Evolutionary conservation across 1,284 basidiomycete genomes (phyloP).

Genomic region (Coriolopsis trogii): DNA sequence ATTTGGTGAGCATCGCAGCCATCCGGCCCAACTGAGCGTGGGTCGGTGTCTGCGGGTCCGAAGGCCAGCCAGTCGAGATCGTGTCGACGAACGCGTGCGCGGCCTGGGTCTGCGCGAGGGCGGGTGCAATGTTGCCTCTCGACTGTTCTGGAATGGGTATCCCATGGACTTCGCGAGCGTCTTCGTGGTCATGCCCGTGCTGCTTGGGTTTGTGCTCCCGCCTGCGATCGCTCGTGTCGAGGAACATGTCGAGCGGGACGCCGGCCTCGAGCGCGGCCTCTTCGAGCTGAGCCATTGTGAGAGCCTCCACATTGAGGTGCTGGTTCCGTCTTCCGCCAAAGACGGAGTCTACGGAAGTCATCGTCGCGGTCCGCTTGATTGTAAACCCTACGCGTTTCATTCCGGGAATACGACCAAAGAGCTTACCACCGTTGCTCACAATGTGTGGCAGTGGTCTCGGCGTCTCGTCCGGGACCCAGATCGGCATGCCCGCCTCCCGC

Average conservation of each 20-base stretch:
- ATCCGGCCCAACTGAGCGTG: slow-evolving; percentile 48
- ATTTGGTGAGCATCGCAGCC: slow-evolving; percentile 51
- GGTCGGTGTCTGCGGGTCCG: slow-evolving; percentile 30
- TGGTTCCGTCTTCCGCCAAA: slow-evolving; percentile 41
- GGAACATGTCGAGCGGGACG: slow-evolving; percentile 53
- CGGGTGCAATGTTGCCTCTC: background rate
- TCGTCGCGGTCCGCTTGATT: slow-evolving; percentile 14
- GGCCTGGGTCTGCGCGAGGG: slow-evolving; percentile 14
- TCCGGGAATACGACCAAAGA: too few species aligned
- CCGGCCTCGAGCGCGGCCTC: slow-evolving; percentile 66
- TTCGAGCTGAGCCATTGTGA: slow-evolving; percentile 54
- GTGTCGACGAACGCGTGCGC: slow-evolving; percentile 32
- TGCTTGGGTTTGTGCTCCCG: background rate
- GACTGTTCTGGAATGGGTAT: background rate
- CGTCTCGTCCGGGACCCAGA: slow-evolving; percentile 52
- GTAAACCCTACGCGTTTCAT: slow-evolving; percentile 9
- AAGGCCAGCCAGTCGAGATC: slow-evolving; percentile 28
- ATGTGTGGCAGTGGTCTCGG: too few species aligned
- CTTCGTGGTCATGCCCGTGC: background rate
- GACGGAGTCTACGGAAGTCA: slow-evolving; percentile 17
- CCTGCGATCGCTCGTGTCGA: slow-evolving; percentile 23
- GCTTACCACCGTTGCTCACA: slow-evolving; percentile 18
- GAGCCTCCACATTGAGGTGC: slow-evolving; percentile 62
- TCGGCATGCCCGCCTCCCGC: slow-evolving; percentile 43
- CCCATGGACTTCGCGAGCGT: background rate